phyloP scores from a whole-genome alignment of 257 asterid species.

The Linaria vulgaris region DNA sequence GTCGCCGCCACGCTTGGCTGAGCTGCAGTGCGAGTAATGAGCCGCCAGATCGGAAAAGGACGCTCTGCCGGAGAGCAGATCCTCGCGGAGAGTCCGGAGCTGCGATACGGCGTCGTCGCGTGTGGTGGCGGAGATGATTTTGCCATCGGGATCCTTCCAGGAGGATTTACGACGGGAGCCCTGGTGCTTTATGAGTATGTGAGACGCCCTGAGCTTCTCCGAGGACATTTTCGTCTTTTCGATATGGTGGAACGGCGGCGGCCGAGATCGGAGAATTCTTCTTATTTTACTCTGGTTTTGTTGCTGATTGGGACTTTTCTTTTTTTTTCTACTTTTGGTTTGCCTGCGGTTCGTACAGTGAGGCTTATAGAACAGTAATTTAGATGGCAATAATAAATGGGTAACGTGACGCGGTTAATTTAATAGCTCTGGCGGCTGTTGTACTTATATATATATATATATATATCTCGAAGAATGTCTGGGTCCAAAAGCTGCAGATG shows the following conservation, averaged over 20 bases:
- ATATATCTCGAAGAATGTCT: no score
- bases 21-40: conserved; percentile 75
- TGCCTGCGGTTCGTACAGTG: not conserved
- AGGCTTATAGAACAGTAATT: not conserved
- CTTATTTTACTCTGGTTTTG: conserved; percentile 73
- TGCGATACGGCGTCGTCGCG: conserved; percentile 77
- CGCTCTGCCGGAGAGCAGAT: conserved; percentile 61
- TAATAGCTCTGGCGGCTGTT: no score
- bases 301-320: conserved; percentile 25
- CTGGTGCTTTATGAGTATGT: conserved; percentile 90
- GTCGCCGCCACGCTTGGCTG: conserved; percentile 98
- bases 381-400: no score
- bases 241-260: conserved; percentile 31
- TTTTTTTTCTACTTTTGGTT: not conserved
- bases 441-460: no score
- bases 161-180: conserved; percentile 93
- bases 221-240: conserved; percentile 75
- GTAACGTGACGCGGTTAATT: no score
- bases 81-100: conserved; percentile 59
- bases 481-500: no score
- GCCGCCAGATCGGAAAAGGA: conserved; percentile 73
- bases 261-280: conserved; percentile 36
- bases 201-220: conserved; percentile 85
- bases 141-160: conserved; percentile 97
- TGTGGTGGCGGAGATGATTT: conserved; percentile 67